These are phyloP conservation scores for Xylaria sp. DNA, from an alignment of 2,329 filamentous ascomycete species.

Conservation along the genomic window DNA sequence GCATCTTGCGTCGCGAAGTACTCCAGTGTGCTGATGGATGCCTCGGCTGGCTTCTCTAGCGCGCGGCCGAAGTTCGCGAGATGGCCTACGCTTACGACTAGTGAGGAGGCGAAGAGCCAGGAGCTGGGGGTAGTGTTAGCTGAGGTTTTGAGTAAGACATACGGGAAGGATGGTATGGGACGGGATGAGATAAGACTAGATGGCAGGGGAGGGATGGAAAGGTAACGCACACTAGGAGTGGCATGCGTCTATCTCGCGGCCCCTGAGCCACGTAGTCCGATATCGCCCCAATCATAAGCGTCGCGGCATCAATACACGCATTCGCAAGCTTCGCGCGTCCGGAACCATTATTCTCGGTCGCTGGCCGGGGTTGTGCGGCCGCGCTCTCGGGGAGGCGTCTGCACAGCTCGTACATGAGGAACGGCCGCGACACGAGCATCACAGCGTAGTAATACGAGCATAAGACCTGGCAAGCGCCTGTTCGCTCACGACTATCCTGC, in stretches of 20 bases:
- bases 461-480: conserved; percentile 63
- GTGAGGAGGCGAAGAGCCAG: conserved; percentile 65
- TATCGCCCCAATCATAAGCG: conserved; percentile 63
- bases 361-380: conserved; percentile 17
- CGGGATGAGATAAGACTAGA: background rate
- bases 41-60: conserved; percentile 61
- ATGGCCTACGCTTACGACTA: conserved; percentile 63
- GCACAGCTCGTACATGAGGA: conserved; percentile 66
- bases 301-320: conserved; percentile 66
- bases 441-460: conserved; percentile 67
- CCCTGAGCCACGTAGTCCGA: conserved; percentile 57
- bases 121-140: conserved; percentile 51
- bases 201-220: background rate
- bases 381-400: conserved; percentile 56
- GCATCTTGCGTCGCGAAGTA: conserved; percentile 62
- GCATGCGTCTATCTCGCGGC: conserved; percentile 58
- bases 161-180: background rate
- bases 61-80: conserved; percentile 64
- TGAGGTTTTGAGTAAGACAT: too few relatives aligned
- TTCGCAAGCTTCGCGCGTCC: conserved; percentile 64
- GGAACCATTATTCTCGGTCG: conserved; percentile 41
- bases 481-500: conserved; percentile 49
- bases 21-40: conserved; percentile 61
- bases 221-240: conserved; percentile 61
- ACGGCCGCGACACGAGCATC: conserved; percentile 66